phyloP scores from a whole-genome alignment of 768 basidiomycete species.

The Rhodotorula babjevae region DNA sequence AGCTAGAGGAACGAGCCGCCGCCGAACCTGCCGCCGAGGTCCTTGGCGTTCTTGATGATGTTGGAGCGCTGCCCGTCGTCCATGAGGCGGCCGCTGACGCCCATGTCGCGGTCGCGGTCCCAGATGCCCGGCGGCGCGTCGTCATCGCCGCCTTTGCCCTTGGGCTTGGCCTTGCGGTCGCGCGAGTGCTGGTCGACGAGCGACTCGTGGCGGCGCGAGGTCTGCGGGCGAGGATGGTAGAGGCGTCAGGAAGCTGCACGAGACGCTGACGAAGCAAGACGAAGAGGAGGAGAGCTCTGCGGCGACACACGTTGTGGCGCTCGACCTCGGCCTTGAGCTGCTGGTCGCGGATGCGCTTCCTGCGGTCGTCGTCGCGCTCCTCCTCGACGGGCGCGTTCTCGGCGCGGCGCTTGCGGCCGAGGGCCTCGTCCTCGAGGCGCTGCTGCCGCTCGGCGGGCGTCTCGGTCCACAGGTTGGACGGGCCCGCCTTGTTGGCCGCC shows the following conservation, averaged over 20 bases:
- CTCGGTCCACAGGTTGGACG: conserved; percentile 78
- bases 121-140: conserved; percentile 69
- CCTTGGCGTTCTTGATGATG: conserved; percentile 55
- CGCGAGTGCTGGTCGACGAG: conserved; percentile 57
- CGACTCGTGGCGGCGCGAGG: conserved; percentile 54
- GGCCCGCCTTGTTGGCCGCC: conserved; percentile 50
- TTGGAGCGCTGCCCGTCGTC: conserved; percentile 74
- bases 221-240: conserved; percentile 41
- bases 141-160: conserved; percentile 49
- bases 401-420: conserved; percentile 73
- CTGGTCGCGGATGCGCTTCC: conserved; percentile 27
- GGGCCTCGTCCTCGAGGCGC: conserved; percentile 85
- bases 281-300: neutral
- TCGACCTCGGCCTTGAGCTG: conserved; percentile 36
- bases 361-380: conserved; percentile 25
- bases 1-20: conserved; percentile 30
- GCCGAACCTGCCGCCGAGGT: conserved; percentile 35
- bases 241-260: no score
- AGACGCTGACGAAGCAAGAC: no score
- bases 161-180: conserved; percentile 44
- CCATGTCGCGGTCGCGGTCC: conserved; percentile 91
- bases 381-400: conserved; percentile 50
- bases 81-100: conserved; percentile 77
- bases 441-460: conserved; percentile 89
- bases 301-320: conserved; percentile 34